Conservation (phyloP, 192 early-diverging fungal genomes). For the Podila minutissima region DNA sequence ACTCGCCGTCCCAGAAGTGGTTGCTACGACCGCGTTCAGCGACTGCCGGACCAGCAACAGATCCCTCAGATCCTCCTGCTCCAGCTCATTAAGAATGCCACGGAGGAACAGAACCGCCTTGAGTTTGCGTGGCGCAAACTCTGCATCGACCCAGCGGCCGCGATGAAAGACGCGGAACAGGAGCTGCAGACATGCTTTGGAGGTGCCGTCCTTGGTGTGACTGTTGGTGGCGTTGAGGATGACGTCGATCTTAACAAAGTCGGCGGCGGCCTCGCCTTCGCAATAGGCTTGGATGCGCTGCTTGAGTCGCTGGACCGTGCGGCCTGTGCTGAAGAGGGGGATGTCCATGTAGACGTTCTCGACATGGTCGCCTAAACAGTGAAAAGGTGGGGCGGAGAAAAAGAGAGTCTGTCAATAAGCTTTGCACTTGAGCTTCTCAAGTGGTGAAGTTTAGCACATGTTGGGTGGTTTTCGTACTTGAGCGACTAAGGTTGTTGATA, state of each 20-base stretch:
- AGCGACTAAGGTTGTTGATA: conserved; percentile 39
- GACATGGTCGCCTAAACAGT: conserved; percentile 24
- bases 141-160: conserved; percentile 19
- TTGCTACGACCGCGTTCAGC: background rate
- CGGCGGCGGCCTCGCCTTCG: conserved; percentile 19
- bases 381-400: background rate
- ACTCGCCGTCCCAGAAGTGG: background rate
- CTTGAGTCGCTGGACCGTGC: conserved; percentile 30
- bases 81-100: conserved; percentile 25
- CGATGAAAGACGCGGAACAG: conserved; percentile 27
- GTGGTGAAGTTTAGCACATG: background rate
- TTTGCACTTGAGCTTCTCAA: background rate
- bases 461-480: background rate
- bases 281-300: conserved; percentile 36
- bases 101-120: conserved; percentile 32
- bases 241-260: conserved; percentile 40
- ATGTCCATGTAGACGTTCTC: conserved; percentile 41
- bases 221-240: conserved; percentile 39
- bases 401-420: no score
- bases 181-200: conserved; percentile 43
- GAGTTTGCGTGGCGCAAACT: conserved; percentile 18
- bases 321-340: conserved; percentile 31
- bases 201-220: conserved; percentile 38
- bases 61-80: conserved; percentile 39
- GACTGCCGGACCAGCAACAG: conserved; percentile 18